Percentiles rank a stretch among this genome's conserved stretches.
phyloP scores from a whole-genome alignment of 257 asterid species.

The Petunia secreta region DNA sequence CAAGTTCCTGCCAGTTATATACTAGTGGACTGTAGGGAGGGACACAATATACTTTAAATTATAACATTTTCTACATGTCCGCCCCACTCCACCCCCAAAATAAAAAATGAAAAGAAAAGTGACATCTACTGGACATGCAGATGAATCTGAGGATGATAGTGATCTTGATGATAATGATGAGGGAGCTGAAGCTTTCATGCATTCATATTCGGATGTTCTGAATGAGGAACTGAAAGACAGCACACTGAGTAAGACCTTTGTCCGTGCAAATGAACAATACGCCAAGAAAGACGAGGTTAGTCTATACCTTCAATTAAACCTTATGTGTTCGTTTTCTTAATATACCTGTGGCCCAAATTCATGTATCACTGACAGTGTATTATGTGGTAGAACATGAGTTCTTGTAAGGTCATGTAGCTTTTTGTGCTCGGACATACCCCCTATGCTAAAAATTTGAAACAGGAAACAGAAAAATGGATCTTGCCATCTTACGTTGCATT shows the following conservation, averaged over 20 bases:
- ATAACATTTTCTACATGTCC: background rate
- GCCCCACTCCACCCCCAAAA: background rate
- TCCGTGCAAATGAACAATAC: slow-evolving; percentile 58
- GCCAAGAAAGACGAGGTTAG: slow-evolving; percentile 67
- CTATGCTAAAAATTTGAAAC: background rate
- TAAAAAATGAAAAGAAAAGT: background rate
- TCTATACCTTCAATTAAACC: background rate
- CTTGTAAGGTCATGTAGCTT: background rate
- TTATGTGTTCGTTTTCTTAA: background rate
- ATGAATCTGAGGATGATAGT: slow-evolving; percentile 65
- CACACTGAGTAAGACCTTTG: slow-evolving; percentile 69
- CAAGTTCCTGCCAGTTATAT: background rate
- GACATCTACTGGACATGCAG: slow-evolving; percentile 44
- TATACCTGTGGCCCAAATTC: background rate
- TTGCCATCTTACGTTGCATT: background rate
- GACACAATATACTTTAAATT: background rate
- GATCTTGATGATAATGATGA: slow-evolving; percentile 53
- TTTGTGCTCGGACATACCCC: background rate
- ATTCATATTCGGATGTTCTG: slow-evolving; percentile 68
- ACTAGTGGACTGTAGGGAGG: background rate
- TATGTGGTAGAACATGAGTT: background rate
- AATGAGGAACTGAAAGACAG: slow-evolving; percentile 79
- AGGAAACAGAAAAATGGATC: background rate
- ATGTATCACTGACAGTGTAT: background rate
- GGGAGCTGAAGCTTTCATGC: slow-evolving; percentile 66